Percentiles rank a stretch among this genome's conserved stretches.
Evolutionary conservation across 176 grass and related monocot genomes (phyloP).

Genomic region (Cenchrus fungigraminus): DNA sequence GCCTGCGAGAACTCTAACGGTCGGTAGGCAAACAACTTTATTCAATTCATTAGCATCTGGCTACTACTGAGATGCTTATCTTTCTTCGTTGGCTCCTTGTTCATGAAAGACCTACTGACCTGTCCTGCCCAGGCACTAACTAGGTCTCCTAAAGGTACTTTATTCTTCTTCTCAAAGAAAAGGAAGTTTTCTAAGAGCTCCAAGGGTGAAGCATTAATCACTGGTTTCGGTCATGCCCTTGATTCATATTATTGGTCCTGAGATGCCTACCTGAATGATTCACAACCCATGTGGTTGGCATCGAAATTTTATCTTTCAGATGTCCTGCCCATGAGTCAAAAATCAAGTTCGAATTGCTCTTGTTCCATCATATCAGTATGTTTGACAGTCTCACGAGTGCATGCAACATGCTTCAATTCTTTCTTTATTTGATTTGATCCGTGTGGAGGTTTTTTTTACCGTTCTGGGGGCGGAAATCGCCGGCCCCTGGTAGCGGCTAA

Average conservation of each 20-base stretch:
- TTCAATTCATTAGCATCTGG: neutral
- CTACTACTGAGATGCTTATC: neutral
- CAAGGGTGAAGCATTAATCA: too few species aligned
- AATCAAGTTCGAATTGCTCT: constrained; percentile 1
- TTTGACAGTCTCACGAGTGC: constrained; percentile 10
- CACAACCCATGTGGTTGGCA: neutral
- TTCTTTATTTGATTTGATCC: constrained; percentile 22
- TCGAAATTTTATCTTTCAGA: constrained; percentile 3
- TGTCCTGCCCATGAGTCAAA: neutral
- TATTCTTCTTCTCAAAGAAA: too few species aligned
- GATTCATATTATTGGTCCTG: too few species aligned
- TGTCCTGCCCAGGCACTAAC: too few species aligned
- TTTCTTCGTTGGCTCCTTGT: neutral
- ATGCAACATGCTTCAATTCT: neutral
- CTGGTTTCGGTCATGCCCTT: too few species aligned
- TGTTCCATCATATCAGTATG: neutral
- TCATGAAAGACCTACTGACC: neutral
- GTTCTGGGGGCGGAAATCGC: too few species aligned
- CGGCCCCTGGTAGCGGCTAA: too few species aligned
- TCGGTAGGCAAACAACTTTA: neutral
- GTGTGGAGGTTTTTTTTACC: neutral
- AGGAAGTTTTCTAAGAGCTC: too few species aligned
- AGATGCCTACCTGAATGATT: too few species aligned
- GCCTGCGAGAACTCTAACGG: too few species aligned
- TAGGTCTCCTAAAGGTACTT: too few species aligned